Base-by-base conservation (phyloP, 768 basidiomycete genomes). In the Royoungia palumana region DNA sequence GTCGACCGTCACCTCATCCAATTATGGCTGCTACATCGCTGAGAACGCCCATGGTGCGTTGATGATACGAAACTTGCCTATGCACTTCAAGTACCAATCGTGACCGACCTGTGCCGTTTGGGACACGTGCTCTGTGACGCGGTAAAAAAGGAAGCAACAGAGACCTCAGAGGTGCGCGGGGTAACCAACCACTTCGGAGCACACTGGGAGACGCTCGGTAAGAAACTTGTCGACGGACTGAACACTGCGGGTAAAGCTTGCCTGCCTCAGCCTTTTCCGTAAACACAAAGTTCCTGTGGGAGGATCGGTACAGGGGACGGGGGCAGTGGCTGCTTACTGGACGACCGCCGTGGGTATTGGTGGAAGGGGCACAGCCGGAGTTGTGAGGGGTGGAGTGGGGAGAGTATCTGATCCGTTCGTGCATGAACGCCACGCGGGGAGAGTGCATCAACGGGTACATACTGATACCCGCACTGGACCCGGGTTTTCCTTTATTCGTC, bases 51-150 rank as follows among this genome's bases (percentile, higher is more conserved):
- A 97, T 0, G 95, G 95, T 0, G 92, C 89, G 63, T 98, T 97
- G 79, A 96, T 89, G 78, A 98, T 94, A 77, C 90, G 98, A 75
- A 99, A 97, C 66, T 89, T 91, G 74, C 95, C 95, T 94, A 97
- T 92, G 56, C 78, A 82, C 68, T 95, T 91, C 2, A 92, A 89
- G 69, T 94, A 98, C 56, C 87, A 77, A 73, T 96, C 81, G 68
- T 96, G 94, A 11, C 92, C 90, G 68, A 99, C 85, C 22, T 66
- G 63, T 0, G 87, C 73, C 0, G 94, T 89, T 17, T 79, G 69
- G 53, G 75, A 78, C 37, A 98, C 87, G 74, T 93, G 94, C 70
- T 90, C 88, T 72, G 91, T 94, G 72, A 98, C 94, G 62, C 80
- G 81, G 69, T 86, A 94, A 66, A n/a, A n/a, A 97, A 98, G 64